Percentiles rank a stretch among this genome's conserved stretches.
Conservation (phyloP, 192 early-diverging fungal species). For the Coemansia sp. region DNA sequence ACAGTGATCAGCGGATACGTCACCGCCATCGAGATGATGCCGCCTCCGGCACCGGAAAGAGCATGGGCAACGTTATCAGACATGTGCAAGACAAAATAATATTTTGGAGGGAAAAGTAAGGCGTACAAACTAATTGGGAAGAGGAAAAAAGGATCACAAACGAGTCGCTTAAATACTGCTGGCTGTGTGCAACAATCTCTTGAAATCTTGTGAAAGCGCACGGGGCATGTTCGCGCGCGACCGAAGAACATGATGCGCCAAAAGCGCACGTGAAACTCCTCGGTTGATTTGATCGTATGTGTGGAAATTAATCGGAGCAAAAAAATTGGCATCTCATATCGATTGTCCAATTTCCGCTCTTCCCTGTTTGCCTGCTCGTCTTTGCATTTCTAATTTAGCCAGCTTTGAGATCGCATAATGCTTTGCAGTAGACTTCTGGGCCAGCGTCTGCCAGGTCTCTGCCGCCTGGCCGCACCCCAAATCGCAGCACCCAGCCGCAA, state of each 20-base stretch:
- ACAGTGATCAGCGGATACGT: slow-evolving; percentile 88
- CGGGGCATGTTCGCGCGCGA: neutral
- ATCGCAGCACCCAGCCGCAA: neutral
- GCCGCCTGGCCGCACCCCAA: neutral
- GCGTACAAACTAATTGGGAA: slow-evolving; percentile 1
- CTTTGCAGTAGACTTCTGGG: slow-evolving; percentile 5
- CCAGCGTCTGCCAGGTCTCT: slow-evolving; percentile 8
- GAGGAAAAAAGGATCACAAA: neutral
- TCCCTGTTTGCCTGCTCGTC: neutral
- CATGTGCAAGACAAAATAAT: slow-evolving; percentile 44
- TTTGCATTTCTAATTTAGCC: neutral
- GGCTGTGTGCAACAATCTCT: neutral
- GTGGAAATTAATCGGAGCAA: neutral
- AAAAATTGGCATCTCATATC: neutral
- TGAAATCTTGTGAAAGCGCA: slow-evolving; percentile 4
- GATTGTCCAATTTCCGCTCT: neutral
- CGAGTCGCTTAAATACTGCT: neutral
- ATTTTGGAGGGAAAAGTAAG: neutral
- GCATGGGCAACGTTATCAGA: slow-evolving; percentile 83
- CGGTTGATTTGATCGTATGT: neutral
- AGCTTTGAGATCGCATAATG: slow-evolving; percentile 6
- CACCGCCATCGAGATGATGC: slow-evolving; percentile 87
- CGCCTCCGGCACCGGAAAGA: slow-evolving; percentile 79
- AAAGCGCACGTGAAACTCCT: slow-evolving; percentile 12
- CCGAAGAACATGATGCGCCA: neutral